Conservation (phyloP, 2,329 filamentous ascomycete species). For the Botrytis tulipae region DNA sequence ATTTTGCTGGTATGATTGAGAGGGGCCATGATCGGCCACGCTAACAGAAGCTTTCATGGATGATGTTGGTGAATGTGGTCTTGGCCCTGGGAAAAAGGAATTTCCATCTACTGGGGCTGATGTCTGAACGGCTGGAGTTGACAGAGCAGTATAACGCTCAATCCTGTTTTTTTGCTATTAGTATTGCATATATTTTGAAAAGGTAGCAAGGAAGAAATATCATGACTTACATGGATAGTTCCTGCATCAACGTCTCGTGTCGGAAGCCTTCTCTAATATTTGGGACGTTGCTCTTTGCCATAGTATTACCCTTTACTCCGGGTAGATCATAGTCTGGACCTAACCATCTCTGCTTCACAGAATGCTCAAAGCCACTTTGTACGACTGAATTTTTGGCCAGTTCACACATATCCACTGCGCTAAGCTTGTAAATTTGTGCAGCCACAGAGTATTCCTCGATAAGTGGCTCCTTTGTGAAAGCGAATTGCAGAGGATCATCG, state of each 20-base stretch:
- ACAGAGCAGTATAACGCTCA: constrained; percentile 37
- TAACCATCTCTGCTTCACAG: constrained; percentile 89
- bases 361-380: constrained; percentile 89
- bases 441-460: constrained; percentile 98
- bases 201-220: not conserved
- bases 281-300: constrained; percentile 95
- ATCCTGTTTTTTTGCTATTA: constrained; percentile 34
- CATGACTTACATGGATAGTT: constrained; percentile 72
- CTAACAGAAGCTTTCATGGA: constrained; percentile 36
- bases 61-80: constrained; percentile 37
- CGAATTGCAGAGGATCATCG: constrained; percentile 95
- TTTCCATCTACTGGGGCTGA: constrained; percentile 33
- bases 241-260: constrained; percentile 79
- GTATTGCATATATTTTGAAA: not conserved
- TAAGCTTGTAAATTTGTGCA: constrained; percentile 97
- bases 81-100: constrained; percentile 31
- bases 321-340: constrained; percentile 74
- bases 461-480: constrained; percentile 95
- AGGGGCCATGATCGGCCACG: constrained; percentile 14
- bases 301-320: constrained; percentile 81
- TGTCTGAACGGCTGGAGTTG: constrained; percentile 21
- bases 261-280: constrained; percentile 89
- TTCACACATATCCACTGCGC: constrained; percentile 97
- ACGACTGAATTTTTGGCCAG: constrained; percentile 92
- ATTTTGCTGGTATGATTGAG: constrained; percentile 35